A percentile compares a stretch with the other conserved stretches of the same genome.
These are phyloP conservation scores for Fusarium proliferatum DNA, from an alignment of 2,329 filamentous ascomycete species.

Conservation along the genomic window DNA sequence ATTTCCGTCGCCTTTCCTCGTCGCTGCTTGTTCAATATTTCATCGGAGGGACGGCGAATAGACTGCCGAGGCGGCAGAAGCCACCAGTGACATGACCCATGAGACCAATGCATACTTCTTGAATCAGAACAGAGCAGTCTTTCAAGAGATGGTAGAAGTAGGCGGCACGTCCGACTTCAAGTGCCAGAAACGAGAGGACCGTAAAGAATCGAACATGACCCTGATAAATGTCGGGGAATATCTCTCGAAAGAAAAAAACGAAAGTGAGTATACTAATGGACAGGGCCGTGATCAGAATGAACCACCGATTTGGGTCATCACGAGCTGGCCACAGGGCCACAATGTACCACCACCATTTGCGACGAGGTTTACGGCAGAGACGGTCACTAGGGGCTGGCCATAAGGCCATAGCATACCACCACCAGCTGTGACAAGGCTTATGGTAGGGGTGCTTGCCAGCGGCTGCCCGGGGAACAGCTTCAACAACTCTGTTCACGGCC, in stretches of 20 bases:
- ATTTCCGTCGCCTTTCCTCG: neutral
- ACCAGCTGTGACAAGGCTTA: neutral
- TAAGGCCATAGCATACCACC: neutral
- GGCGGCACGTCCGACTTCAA: neutral
- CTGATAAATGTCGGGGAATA: neutral
- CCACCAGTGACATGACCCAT: neutral
- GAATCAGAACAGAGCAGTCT: neutral
- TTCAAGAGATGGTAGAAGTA: neutral
- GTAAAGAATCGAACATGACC: neutral
- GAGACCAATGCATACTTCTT: neutral
- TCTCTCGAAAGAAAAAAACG: neutral
- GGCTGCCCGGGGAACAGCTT: neutral
- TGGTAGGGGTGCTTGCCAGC: neutral
- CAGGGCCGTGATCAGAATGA: neutral
- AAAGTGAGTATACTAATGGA: neutral
- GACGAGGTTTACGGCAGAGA: neutral
- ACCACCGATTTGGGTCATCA: neutral
- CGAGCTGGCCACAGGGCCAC: neutral
- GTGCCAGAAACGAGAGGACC: neutral
- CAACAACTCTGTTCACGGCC: neutral
- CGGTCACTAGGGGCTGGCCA: neutral
- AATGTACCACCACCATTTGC: neutral
- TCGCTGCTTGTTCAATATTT: neutral
- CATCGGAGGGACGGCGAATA: neutral
- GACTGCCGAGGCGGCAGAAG: neutral